Conservation (phyloP, 805 yeast genomes). For the Nakazawaea populi region DNA sequence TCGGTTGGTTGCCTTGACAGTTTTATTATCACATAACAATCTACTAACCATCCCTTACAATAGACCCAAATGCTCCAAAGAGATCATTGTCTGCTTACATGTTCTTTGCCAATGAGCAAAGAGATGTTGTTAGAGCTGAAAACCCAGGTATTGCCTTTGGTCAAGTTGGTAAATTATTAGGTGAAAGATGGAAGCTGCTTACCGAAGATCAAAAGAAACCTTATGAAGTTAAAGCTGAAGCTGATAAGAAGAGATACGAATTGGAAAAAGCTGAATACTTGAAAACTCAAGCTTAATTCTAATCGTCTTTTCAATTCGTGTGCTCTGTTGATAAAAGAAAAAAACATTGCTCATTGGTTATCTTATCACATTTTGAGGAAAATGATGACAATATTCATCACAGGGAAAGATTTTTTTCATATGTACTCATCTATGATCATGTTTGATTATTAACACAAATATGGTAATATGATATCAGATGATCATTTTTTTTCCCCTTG, state of each 20-base stretch:
- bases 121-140: slow-evolving; percentile 92
- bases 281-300: slow-evolving; percentile 15
- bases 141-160: slow-evolving; percentile 96
- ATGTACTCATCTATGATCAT: no score
- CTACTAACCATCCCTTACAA: background rate
- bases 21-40: background rate
- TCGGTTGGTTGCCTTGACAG: background rate
- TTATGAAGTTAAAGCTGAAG: slow-evolving; percentile 88
- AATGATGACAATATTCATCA: no score
- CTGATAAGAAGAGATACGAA: slow-evolving; percentile 97
- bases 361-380: no score
- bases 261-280: slow-evolving; percentile 87
- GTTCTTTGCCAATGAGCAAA: slow-evolving; percentile 97
- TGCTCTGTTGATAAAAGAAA: background rate
- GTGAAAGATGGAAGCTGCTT: slow-evolving; percentile 95
- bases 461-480: background rate
- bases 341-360: no score
- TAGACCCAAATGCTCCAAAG: slow-evolving; percentile 98
- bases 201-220: slow-evolving; percentile 79
- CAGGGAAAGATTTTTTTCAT: no score
- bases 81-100: slow-evolving; percentile 97
- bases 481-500: background rate
- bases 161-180: slow-evolving; percentile 90
- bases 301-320: background rate
- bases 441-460: no score